Base-by-base conservation (phyloP, 805 yeast species). In the Scheffersomyces coipomensis region DNA sequence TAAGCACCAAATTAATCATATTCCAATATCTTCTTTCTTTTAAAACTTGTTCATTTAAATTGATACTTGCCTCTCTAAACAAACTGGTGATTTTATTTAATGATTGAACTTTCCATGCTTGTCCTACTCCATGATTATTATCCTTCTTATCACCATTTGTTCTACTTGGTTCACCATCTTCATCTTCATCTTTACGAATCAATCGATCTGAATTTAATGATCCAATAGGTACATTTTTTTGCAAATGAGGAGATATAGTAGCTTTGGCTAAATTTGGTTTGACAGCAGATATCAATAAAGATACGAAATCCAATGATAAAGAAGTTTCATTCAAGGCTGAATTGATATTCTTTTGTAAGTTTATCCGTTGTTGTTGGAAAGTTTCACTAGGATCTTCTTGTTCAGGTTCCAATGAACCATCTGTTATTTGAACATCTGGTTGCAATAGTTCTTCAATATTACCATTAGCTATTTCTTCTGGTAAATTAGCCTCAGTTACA, bases 311-410 rank as follows among this genome's bases (percentile, higher is more conserved):
- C 41, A 90, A 66, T 1, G 96, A 83, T 27, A 93, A 62, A 0
- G 97, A 89, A 0, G 95, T 81, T 55, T 93, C 97, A 56, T 91
- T 93, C 49, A 87, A 68, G 2, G 98, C 96, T 0, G 79, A 60
- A 38, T 78, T 74, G 22, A 85, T 69, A 31, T 71, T 66, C 13
- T 65, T 68, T 12, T 81, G 49, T 30, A 83, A 70, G 42, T 79
- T 78, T n/a, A 64, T 55, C 52, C 80, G 80, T 13, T 76, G 70
- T 32, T 66, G 67, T 34, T 66, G 60, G 49, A 81, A 81, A 8
- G 66, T 64, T 33, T 68, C 75, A 13, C 47, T 51, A 6, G 67
- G 55, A 21, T 42, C 51, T 19, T 44, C 51, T 8, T n/a, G 23
- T 26, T 45, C 46, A 4, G 27, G 38, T 11, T 19, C 36, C n/a